Conservation (phyloP, 202 grass and related monocot species). For the Bolboschoenoplectus hybrid region DNA sequence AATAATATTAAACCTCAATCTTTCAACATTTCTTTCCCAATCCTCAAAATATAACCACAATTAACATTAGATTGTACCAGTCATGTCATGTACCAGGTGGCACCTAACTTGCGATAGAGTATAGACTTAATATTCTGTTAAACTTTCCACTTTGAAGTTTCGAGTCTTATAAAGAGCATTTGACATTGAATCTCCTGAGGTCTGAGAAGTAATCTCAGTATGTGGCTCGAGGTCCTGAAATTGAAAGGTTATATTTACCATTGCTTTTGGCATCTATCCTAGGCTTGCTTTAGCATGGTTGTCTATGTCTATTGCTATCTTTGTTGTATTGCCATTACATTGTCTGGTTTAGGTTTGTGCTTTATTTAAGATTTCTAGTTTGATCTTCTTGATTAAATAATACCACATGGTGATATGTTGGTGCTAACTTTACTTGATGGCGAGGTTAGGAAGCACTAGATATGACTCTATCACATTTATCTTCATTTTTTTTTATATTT, state of each 20-base stretch:
- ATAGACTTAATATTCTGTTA: background rate
- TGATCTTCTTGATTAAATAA: background rate
- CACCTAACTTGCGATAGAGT: background rate
- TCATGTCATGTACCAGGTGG: background rate
- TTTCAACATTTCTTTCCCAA: background rate
- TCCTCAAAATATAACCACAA: background rate
- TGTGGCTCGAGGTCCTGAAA: background rate
- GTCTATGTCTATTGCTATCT: slow-evolving; percentile 26
- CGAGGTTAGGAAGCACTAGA: background rate
- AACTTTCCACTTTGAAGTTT: background rate
- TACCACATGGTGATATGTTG: background rate
- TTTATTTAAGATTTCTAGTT: background rate
- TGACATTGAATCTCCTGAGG: slow-evolving; percentile 8
- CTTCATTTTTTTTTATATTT: background rate
- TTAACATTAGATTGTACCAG: background rate
- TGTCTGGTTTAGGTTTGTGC: slow-evolving; percentile 12
- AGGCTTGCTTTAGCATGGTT: slow-evolving; percentile 23
- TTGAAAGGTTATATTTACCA: slow-evolving; percentile 22
- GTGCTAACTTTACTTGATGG: background rate
- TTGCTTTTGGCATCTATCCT: slow-evolving; percentile 8
- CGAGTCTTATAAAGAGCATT: background rate
- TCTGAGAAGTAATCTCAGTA: background rate
- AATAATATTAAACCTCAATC: background rate
- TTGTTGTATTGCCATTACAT: background rate
- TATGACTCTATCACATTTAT: background rate